phyloP scores from a whole-genome alignment of 345 rosid species.

The Ceriops zippeliana region DNA sequence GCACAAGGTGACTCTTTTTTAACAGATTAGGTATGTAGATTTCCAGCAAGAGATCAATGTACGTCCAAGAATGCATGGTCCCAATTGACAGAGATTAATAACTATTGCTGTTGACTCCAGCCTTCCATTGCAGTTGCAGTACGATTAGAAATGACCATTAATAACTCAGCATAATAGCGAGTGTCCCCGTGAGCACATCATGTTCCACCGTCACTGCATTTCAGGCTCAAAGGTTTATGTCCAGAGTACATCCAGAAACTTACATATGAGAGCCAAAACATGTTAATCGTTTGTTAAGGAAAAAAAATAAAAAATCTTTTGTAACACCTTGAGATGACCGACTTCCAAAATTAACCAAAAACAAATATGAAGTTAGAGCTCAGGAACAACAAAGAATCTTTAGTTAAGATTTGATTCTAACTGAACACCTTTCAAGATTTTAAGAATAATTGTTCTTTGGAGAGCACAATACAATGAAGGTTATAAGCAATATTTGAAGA shows the following conservation, averaged over 20 bases:
- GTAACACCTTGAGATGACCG: too few relatives aligned
- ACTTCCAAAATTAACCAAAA: too few relatives aligned
- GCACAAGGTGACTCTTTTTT: background rate
- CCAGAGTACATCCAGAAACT: background rate
- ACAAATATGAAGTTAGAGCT: too few relatives aligned
- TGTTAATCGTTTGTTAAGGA: too few relatives aligned
- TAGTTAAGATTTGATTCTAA: background rate
- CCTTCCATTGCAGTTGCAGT: background rate
- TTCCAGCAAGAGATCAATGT: background rate
- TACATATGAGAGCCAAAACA: too few relatives aligned
- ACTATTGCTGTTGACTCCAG: background rate
- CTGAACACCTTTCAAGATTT: background rate
- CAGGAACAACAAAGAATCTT: background rate
- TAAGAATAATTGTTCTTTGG: background rate
- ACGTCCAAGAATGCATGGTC: background rate
- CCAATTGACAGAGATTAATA: too few relatives aligned
- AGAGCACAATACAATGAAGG: background rate
- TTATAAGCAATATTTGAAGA: background rate
- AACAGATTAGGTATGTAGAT: background rate
- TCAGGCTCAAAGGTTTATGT: background rate
- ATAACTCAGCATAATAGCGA: background rate
- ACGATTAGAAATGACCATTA: slow-evolving; percentile 4
- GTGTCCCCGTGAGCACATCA: background rate
- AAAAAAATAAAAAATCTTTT: too few relatives aligned
- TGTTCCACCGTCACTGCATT: slow-evolving; percentile 8